Evolutionary conservation across 1,284 basidiomycete species (phyloP).

Genomic region (Apiotrichum sp.): DNA sequence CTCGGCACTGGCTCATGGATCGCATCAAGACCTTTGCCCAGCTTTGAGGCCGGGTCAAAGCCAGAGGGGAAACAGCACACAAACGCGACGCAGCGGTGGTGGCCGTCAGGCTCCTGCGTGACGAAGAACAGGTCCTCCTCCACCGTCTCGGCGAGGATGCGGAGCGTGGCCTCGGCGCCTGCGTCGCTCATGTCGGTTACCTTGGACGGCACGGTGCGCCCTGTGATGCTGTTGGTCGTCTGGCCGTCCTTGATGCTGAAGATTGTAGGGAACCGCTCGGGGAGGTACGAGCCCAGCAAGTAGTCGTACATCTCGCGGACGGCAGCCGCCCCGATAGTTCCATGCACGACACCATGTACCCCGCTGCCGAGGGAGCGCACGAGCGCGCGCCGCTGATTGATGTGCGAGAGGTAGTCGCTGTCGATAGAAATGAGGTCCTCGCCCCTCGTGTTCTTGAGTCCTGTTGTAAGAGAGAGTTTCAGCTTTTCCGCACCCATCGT

Average conservation of each 20-base stretch:
- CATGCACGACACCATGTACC: constrained; percentile 8
- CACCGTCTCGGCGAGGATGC: constrained; percentile 8
- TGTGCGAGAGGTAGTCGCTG: constrained; percentile 3
- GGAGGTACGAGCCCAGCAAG: constrained; percentile 3
- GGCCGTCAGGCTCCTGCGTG: not conserved
- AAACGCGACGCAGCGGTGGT: constrained; percentile 10
- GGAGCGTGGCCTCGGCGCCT: constrained; percentile 1
- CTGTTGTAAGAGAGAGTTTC: no score
- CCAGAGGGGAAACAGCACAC: constrained; percentile 14
- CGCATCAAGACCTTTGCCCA: constrained; percentile 6
- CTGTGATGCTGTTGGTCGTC: constrained; percentile 7
- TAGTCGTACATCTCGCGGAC: constrained; percentile 9
- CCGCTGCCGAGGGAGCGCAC: not conserved
- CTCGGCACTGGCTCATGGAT: constrained; percentile 13
- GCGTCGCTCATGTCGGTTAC: not conserved
- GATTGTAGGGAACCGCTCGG: constrained; percentile 8
- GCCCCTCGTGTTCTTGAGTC: constrained; percentile 1
- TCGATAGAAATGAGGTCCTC: constrained; percentile 14
- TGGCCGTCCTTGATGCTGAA: not conserved
- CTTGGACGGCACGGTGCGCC: not conserved
- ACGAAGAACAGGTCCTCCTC: constrained; percentile 18
- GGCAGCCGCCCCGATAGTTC: constrained; percentile 4
- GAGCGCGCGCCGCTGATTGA: constrained; percentile 4
- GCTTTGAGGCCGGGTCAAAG: constrained; percentile 12
- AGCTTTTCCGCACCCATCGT: constrained; percentile 7